Conservation (phyloP, 805 yeast species). For the Vanderwaltozyma polyspora region DNA sequence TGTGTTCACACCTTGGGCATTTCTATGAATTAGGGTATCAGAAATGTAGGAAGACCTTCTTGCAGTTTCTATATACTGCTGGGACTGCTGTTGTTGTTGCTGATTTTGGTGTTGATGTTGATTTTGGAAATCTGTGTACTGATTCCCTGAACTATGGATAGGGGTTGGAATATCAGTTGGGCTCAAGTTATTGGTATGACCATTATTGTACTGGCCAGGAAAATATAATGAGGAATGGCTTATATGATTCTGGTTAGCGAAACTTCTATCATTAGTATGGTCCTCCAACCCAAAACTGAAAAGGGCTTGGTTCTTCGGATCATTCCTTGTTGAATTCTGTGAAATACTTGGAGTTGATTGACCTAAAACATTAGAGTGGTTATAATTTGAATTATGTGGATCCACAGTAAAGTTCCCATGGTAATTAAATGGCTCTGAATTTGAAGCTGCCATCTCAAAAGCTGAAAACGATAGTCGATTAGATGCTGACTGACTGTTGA, state of each 20-base stretch:
- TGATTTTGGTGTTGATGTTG: too few relatives aligned
- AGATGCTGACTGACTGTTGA: not conserved
- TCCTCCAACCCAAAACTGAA: not conserved
- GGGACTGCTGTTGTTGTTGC: conserved; percentile 6
- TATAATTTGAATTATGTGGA: not conserved
- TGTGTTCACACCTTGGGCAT: conserved; percentile 1
- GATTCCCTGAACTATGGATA: not conserved
- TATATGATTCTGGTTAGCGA: not conserved
- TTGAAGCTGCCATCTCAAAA: conserved; percentile 16
- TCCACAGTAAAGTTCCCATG: too few relatives aligned
- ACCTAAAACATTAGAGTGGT: not conserved
- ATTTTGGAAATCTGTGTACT: too few relatives aligned
- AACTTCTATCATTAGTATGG: not conserved
- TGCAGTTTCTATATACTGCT: conserved; percentile 29
- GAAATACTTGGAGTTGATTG: too few relatives aligned
- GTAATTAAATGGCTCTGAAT: conserved; percentile 12
- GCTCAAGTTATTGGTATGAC: not conserved
- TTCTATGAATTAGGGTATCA: conserved; percentile 39
- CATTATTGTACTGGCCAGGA: not conserved
- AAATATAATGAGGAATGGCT: not conserved
- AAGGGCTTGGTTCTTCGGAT: not conserved
- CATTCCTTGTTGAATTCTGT: too few relatives aligned
- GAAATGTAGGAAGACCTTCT: conserved; percentile 71
- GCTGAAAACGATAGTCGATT: conserved; percentile 4
- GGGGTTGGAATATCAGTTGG: not conserved